Evolutionary conservation across 306 rosid species (phyloP).

Genomic region (Elaeagnus macrophylla): DNA sequence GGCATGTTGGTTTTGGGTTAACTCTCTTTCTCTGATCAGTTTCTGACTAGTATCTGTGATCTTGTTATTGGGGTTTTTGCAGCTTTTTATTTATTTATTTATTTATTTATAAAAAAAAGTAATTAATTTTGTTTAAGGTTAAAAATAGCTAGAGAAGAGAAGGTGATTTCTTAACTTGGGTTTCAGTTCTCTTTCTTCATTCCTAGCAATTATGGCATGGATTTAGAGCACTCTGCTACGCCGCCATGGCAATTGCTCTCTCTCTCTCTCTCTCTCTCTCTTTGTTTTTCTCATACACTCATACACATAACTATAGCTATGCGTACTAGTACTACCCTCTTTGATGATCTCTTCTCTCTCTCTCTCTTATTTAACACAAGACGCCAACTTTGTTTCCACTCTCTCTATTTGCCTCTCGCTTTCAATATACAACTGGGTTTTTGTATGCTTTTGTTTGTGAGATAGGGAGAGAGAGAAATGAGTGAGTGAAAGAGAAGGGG

Average conservation of each 20-base stretch:
- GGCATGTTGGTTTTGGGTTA: not conserved
- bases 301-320: constrained; percentile 10
- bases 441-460: not conserved
- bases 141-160: not conserved
- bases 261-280: constrained; percentile 16
- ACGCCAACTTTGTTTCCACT: too few species aligned
- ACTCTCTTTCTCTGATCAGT: constrained; percentile 11
- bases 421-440: not conserved
- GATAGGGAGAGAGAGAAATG: constrained; percentile 6
- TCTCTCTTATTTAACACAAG: too few species aligned
- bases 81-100: constrained; percentile 39
- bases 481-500: constrained; percentile 18
- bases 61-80: constrained; percentile 32
- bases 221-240: constrained; percentile 94
- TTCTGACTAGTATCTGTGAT: constrained; percentile 23
- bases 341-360: constrained; percentile 7
- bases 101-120: constrained; percentile 5
- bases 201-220: constrained; percentile 71
- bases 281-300: constrained; percentile 14
- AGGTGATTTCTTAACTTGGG: not conserved
- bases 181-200: constrained; percentile 28
- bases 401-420: too few species aligned
- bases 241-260: constrained; percentile 95
- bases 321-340: constrained; percentile 6
- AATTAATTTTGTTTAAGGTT: constrained; percentile 1